These are phyloP conservation scores for Papiliotrema terrestris DNA, from an alignment of 1,284 basidiomycete species.

Conservation along the genomic window DNA sequence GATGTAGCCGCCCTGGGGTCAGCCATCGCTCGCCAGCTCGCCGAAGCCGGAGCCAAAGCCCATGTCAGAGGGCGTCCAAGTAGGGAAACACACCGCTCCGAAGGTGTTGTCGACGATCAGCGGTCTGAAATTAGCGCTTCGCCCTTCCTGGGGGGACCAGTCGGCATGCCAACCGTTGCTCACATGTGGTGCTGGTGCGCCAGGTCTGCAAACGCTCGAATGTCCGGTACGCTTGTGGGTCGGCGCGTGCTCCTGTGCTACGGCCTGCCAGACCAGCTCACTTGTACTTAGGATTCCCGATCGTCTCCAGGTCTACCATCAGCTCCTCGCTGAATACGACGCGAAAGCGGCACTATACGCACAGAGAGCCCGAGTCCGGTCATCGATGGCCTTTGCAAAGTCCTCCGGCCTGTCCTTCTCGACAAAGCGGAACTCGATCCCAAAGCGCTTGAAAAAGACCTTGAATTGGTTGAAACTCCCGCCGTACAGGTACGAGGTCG, in stretches of 20 bases:
- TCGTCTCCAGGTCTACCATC: constrained; percentile 61
- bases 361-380: constrained; percentile 57
- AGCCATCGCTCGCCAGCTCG: neutral
- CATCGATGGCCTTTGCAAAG: constrained; percentile 51
- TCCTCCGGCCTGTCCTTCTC: constrained; percentile 59
- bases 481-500: constrained; percentile 66
- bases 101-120: constrained; percentile 78
- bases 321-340: too few species aligned
- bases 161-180: neutral
- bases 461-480: constrained; percentile 88
- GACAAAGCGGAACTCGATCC: constrained; percentile 75
- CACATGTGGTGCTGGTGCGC: constrained; percentile 11
- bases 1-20: constrained; percentile 54
- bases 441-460: constrained; percentile 47
- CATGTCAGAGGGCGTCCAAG: too few species aligned
- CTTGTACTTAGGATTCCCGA: constrained; percentile 79
- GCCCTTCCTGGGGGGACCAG: neutral
- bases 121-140: neutral
- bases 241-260: too few species aligned
- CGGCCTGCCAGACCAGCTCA: too few species aligned
- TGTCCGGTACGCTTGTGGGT: constrained; percentile 54
- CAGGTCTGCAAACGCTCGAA: constrained; percentile 70
- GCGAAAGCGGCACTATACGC: too few species aligned
- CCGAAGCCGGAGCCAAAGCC: too few species aligned
- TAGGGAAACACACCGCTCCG: constrained; percentile 54